A percentile compares a stretch with the other conserved stretches of the same genome.
Evolutionary conservation across 305 asterid genomes (phyloP).

Genomic region (Rubia tinctorum): DNA sequence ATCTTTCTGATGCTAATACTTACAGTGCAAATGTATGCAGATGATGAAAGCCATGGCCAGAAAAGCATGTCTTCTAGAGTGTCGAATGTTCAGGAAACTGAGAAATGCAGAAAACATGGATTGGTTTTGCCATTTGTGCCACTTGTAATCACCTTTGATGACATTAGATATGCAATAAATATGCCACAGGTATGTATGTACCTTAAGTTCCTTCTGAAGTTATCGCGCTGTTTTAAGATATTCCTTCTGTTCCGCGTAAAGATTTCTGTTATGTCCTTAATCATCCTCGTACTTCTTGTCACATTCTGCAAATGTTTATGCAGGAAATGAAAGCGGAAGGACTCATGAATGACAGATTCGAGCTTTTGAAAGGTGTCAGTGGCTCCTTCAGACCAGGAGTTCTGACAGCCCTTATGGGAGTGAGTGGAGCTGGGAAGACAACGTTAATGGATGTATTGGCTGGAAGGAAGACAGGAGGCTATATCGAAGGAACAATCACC

Average conservation of each 20-base stretch:
- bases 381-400: slow-evolving; percentile 85
- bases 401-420: slow-evolving; percentile 78
- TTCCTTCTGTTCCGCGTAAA: background rate
- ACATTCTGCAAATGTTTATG: background rate
- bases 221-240: background rate
- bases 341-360: slow-evolving; percentile 39
- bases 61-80: slow-evolving; percentile 13
- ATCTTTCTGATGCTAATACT: background rate
- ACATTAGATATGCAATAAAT: slow-evolving; percentile 56
- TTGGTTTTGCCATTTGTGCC: slow-evolving; percentile 78
- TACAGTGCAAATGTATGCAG: background rate
- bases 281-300: too few species aligned
- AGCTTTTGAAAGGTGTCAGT: slow-evolving; percentile 62
- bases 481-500: slow-evolving; percentile 51
- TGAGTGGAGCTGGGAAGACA: slow-evolving; percentile 84
- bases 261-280: background rate
- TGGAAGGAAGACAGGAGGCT: slow-evolving; percentile 75
- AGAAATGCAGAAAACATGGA: slow-evolving; percentile 33
- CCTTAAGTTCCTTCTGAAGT: background rate
- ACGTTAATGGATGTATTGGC: slow-evolving; percentile 75
- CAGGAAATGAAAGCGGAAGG: slow-evolving; percentile 74
- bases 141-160: slow-evolving; percentile 57
- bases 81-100: background rate
- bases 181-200: slow-evolving; percentile 68
- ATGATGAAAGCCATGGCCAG: background rate